phyloP scores from a whole-genome alignment of 495 filamentous ascomycete genomes.

The Apiosordaria backusii region DNA sequence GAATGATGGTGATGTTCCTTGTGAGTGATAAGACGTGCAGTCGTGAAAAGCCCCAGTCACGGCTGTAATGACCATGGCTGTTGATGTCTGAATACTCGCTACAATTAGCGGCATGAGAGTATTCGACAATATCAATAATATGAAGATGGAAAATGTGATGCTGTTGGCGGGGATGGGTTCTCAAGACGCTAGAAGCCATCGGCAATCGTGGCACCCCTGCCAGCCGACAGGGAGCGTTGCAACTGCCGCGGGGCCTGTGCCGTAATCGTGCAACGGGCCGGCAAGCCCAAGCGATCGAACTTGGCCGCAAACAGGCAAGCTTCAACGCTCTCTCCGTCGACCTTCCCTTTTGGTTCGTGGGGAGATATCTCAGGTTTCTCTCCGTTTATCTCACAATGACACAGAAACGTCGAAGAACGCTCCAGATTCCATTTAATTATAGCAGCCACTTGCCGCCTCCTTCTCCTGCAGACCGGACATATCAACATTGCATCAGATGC shows the following conservation, averaged over 20 bases:
- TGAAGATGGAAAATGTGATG: not conserved
- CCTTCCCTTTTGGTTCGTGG: no score
- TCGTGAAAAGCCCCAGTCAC: no score
- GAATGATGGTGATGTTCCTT: no score
- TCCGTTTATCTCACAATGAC: not conserved
- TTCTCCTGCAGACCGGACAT: not conserved
- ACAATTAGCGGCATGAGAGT: not conserved
- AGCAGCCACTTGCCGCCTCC: not conserved
- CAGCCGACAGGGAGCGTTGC: not conserved
- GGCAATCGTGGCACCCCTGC: not conserved
- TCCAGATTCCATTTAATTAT: not conserved
- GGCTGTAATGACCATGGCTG: no score
- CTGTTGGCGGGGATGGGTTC: not conserved
- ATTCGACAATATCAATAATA: not conserved
- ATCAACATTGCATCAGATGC: not conserved
- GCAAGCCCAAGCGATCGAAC: not conserved
- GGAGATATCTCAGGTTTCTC: no score
- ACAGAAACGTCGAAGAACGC: no score
- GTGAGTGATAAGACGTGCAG: no score
- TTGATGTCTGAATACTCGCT: no score
- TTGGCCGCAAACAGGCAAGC: not conserved
- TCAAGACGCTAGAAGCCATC: not conserved
- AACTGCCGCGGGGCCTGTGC: not conserved
- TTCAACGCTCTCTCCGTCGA: no score
- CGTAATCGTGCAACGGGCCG: not conserved